A percentile compares a stretch with the other conserved stretches of the same genome.
Conservation (phyloP, 164 flowering plant species). For the Nymphaea colorata region DNA sequence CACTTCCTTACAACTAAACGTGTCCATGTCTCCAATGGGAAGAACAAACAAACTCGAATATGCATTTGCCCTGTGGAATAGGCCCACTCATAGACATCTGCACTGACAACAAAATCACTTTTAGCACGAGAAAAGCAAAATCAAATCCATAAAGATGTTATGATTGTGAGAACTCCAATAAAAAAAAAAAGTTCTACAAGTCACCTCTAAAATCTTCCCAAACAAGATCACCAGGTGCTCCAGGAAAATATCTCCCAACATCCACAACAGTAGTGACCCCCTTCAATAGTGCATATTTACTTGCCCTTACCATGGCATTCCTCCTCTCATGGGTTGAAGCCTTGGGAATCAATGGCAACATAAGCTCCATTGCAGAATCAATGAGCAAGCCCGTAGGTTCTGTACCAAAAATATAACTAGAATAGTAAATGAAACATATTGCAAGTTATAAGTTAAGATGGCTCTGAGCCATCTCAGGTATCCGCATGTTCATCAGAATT, state of each 20-base stretch:
- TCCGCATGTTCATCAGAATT: no score
- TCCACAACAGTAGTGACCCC: constrained; percentile 98
- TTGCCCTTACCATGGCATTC: constrained; percentile 76
- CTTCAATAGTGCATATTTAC: constrained; percentile 54
- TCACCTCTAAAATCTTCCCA: constrained; percentile 97
- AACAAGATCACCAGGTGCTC: constrained; percentile 36
- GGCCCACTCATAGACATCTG: constrained; percentile 90
- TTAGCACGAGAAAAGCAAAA: background rate
- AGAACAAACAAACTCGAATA: constrained; percentile 77
- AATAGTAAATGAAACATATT: background rate
- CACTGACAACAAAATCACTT: background rate
- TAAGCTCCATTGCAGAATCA: constrained; percentile 87
- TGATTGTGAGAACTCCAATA: background rate
- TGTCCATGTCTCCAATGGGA: constrained; percentile 87
- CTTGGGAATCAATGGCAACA: constrained; percentile 47
- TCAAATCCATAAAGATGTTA: background rate
- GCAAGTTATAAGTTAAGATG: no score
- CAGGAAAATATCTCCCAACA: constrained; percentile 89
- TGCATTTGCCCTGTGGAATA: constrained; percentile 56
- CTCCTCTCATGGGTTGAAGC: constrained; percentile 66
- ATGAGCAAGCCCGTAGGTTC: constrained; percentile 84
- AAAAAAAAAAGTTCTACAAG: background rate
- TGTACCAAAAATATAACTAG: constrained; percentile 16
- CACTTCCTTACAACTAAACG: constrained; percentile 47
- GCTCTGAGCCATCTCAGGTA: no score